Evolutionary conservation across 2,329 filamentous ascomycete genomes (phyloP).

Genomic region (Botrytis pseudocinerea): DNA sequence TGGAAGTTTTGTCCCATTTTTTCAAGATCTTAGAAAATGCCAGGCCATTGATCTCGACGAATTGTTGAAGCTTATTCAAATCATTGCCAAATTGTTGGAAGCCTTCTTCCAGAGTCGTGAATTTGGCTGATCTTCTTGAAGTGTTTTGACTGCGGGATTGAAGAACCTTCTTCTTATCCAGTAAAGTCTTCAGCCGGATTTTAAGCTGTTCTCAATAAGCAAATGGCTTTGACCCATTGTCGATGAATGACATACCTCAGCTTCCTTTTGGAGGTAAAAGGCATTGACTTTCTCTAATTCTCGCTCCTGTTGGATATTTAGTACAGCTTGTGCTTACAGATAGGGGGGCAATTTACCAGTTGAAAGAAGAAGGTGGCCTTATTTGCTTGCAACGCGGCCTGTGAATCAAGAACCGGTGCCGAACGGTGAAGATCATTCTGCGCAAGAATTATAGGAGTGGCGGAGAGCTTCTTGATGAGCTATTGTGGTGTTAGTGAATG

Average conservation of each 20-base stretch:
- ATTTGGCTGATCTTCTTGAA: conserved; percentile 87
- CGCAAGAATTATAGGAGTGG: conserved; percentile 79
- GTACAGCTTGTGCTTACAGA: conserved; percentile 37
- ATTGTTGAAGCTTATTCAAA: conserved; percentile 96
- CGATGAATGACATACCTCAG: conserved; percentile 65
- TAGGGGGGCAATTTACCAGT: conserved; percentile 60
- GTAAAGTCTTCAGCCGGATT: conserved; percentile 83
- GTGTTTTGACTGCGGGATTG: conserved; percentile 75
- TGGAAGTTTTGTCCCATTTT: conserved; percentile 99
- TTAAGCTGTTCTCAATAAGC: conserved; percentile 65
- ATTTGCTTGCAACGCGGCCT: conserved; percentile 89
- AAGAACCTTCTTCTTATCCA: conserved; percentile 92
- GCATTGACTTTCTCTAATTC: conserved; percentile 98
- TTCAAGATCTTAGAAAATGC: conserved; percentile 98
- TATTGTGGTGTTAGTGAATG: conserved; percentile 47
- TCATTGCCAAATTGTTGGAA: conserved; percentile 97
- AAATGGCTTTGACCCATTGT: not conserved
- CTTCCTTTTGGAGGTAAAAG: conserved; percentile 97
- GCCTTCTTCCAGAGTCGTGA: conserved; percentile 91
- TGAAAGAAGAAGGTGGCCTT: conserved; percentile 99
- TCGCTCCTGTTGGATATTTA: conserved; percentile 70
- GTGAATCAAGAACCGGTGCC: conserved; percentile 65
- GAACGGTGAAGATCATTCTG: conserved; percentile 63
- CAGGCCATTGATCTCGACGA: conserved; percentile 96
- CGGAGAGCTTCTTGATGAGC: conserved; percentile 98